Evolutionary conservation across 2,329 filamentous ascomycete genomes (phyloP).

Genomic region (Truncatella angustata): DNA sequence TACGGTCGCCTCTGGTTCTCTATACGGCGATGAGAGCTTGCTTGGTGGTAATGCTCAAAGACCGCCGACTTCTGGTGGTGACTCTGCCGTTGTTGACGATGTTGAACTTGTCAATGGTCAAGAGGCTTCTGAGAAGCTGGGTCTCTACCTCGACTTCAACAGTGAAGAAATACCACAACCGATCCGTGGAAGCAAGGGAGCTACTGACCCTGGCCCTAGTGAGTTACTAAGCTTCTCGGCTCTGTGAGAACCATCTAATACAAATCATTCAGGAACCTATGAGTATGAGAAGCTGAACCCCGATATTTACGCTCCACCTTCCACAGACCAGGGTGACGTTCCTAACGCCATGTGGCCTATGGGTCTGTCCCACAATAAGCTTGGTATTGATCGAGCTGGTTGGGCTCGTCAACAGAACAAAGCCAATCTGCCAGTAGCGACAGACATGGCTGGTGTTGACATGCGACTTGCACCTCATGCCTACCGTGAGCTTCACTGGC

Average conservation of each 20-base stretch:
- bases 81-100: constrained; percentile 36
- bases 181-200: constrained; percentile 48
- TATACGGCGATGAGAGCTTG: constrained; percentile 37
- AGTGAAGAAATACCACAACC: constrained; percentile 52
- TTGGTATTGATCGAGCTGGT: constrained; percentile 44
- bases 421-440: constrained; percentile 46
- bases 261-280: constrained; percentile 33
- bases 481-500: constrained; percentile 51
- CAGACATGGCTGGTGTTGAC: constrained; percentile 55
- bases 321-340: constrained; percentile 48
- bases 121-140: constrained; percentile 46
- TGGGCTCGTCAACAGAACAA: constrained; percentile 56
- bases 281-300: constrained; percentile 53
- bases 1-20: constrained; percentile 34
- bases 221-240: constrained; percentile 20
- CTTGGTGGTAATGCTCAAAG: constrained; percentile 38
- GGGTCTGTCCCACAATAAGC: constrained; percentile 41
- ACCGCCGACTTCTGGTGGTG: constrained; percentile 34
- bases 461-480: constrained; percentile 57
- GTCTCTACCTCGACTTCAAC: constrained; percentile 53
- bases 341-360: constrained; percentile 53
- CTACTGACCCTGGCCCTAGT: constrained; percentile 51
- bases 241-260: no score
- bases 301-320: constrained; percentile 52
- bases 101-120: constrained; percentile 48